Base-by-base conservation (phyloP, 148 eudicot species). In the Oxyria digyna region DNA sequence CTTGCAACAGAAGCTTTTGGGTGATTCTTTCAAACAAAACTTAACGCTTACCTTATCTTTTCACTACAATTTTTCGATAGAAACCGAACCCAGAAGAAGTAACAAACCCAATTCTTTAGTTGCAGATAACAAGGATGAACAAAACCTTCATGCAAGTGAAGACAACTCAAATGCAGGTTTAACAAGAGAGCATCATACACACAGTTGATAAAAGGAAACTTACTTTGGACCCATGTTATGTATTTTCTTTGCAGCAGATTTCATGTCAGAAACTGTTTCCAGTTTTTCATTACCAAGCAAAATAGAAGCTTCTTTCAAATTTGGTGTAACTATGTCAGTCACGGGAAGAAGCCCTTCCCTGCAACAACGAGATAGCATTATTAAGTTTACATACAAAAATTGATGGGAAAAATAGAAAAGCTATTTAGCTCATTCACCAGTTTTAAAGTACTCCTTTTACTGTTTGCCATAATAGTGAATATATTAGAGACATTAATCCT, bases 271-370 rank as follows among this genome's bases (percentile, higher is more conserved):
- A 62, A 89, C 80, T 41, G 98, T 81, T 77, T 85, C 83, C 76
- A 92, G 57, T 67, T 73, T 77, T 77, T 65, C 65, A 38, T 93
- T 89, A 66, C 87, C 88, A 74, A 92, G 89, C 75, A 92, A 81
- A 70, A 80, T 76, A 81, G 96, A 89, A 68, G 98, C 98, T 77
- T 92, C 98, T 76, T 74, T 92, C 59, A 92, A 54, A 83, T 92
- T 92, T 69, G 98, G 96, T 55, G 98, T 92, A 67, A 92, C 91
- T 54, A 92, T 72, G 76, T 92, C 89, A 63, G 94, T 87, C 85
- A 80, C 74, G 57, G 91, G 89, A 78, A 92, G 85, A 74, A 92
- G 85, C 78, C 84, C 83, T 68, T 85, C 81, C 83, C 98, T 91
- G 74, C n/a, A 73, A 50, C 57, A 65, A 43, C 45, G 4, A 26